A percentile compares a stretch with the other conserved stretches of the same genome.
These are phyloP conservation scores for Suhomyces guaymorum DNA, from an alignment of 1,139 yeast genomes.

Conservation along the genomic window DNA sequence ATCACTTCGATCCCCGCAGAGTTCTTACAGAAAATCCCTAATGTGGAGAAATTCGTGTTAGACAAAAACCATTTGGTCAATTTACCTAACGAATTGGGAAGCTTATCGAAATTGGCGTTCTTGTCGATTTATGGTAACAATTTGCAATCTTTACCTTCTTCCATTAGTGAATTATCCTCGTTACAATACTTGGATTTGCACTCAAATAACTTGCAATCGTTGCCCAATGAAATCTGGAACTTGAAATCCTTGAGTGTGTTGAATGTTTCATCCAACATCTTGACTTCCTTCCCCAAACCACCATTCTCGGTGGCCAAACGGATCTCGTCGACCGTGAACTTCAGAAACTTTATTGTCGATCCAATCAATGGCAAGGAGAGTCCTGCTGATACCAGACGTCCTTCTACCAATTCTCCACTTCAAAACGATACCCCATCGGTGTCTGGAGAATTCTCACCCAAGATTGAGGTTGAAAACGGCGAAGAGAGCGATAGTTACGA, in stretches of 20 bases:
- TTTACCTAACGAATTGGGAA: conserved; percentile 70
- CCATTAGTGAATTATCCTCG: conserved; percentile 59
- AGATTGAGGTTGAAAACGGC: conserved; percentile 4
- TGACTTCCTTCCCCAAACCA: conserved; percentile 66
- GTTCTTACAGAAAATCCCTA: conserved; percentile 61
- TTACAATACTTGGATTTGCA: conserved; percentile 79
- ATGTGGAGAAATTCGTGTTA: conserved; percentile 70
- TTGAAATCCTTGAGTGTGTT: conserved; percentile 57
- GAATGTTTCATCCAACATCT: conserved; percentile 79
- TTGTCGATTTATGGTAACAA: conserved; percentile 77
- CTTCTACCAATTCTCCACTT: conserved; percentile 12
- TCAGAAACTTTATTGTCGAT: conserved; percentile 16
- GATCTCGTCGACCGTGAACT: conserved; percentile 35
- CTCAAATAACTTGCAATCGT: conserved; percentile 72
- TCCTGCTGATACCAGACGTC: conserved; percentile 14
- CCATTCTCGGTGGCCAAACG: conserved; percentile 40
- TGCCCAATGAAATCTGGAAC: conserved; percentile 72
- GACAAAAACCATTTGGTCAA: conserved; percentile 83
- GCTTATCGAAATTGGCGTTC: conserved; percentile 57
- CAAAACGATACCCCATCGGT: conserved; percentile 7
- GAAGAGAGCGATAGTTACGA: conserved; percentile 5
- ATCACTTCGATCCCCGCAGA: conserved; percentile 70
- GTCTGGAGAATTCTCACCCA: conserved; percentile 1
- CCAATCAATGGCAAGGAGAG: conserved; percentile 8
- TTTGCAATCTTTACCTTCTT: conserved; percentile 68